A percentile compares a stretch with the other conserved stretches of the same genome.
phyloP scores from a whole-genome alignment of 495 filamentous ascomycete species.

The Aspergillus egyptiacus region DNA sequence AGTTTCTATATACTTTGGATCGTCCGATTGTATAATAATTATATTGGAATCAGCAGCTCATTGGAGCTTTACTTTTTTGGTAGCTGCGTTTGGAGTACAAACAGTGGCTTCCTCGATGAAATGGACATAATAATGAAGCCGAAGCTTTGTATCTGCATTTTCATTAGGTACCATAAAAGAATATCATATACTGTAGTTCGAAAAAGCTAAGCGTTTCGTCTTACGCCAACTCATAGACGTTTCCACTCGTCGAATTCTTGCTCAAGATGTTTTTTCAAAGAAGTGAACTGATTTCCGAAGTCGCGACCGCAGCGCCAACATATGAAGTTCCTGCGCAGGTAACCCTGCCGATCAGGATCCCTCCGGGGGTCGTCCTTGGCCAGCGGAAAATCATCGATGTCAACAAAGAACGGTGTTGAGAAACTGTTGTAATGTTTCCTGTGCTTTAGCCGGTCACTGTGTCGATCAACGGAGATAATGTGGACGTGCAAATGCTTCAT shows the following conservation, averaged over 20 bases:
- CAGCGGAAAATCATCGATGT: constrained; percentile 76
- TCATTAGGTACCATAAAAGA: not conserved
- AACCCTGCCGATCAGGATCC: constrained; percentile 48
- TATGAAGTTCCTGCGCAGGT: constrained; percentile 53
- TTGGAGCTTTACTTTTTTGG: constrained; percentile 5
- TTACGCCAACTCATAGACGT: constrained; percentile 40
- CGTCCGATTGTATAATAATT: constrained; percentile 32
- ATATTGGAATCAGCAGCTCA: constrained; percentile 15
- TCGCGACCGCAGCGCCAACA: constrained; percentile 82
- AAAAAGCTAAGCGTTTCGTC: not conserved
- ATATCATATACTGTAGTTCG: not conserved
- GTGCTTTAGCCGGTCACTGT: constrained; percentile 64
- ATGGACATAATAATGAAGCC: not conserved
- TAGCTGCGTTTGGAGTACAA: constrained; percentile 11
- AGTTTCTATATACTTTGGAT: constrained; percentile 14
- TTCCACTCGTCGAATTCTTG: constrained; percentile 81
- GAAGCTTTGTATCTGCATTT: not conserved
- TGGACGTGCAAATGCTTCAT: constrained; percentile 95
- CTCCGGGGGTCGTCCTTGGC: constrained; percentile 53
- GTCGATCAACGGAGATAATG: constrained; percentile 69
- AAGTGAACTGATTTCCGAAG: constrained; percentile 66
- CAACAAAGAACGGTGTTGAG: constrained; percentile 77
- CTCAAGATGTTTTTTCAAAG: constrained; percentile 73
- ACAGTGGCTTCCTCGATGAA: not conserved
- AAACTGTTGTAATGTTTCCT: constrained; percentile 92